Evolutionary conservation across 2,329 filamentous ascomycete species (phyloP).

Genomic region (Neurospora sp.): DNA sequence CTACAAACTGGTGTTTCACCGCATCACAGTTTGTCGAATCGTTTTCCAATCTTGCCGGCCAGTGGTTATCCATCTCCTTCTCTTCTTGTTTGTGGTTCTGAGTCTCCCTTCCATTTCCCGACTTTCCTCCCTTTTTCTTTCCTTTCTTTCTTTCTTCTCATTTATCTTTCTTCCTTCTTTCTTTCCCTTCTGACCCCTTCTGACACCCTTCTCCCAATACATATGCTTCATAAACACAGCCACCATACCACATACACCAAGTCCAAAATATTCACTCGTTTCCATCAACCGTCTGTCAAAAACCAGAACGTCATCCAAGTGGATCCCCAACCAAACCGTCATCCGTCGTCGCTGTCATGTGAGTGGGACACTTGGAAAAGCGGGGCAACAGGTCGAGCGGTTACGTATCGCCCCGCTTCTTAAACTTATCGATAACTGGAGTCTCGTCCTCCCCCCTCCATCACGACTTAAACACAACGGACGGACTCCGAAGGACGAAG

Average conservation of each 20-base stretch:
- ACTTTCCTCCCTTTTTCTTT: not conserved
- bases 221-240: not conserved
- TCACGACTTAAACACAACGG: not conserved
- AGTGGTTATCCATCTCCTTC: not conserved
- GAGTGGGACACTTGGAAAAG: not conserved
- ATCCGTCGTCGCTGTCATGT: not conserved
- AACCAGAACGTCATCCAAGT: not conserved
- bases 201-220: too few species aligned
- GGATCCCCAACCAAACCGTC: not conserved
- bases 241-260: not conserved
- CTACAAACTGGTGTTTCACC: not conserved
- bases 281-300: not conserved
- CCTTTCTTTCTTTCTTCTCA: not conserved
- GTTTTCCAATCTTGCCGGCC: not conserved
- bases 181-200: not conserved
- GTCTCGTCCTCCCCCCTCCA: not conserved
- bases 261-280: not conserved
- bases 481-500: not conserved
- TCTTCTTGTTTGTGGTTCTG: not conserved
- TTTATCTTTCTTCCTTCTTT: not conserved
- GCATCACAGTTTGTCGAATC: not conserved
- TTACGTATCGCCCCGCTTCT: not conserved
- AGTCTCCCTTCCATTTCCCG: not conserved
- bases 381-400: not conserved
- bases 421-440: not conserved